These are phyloP conservation scores for Phytopythium sindhum DNA, from an alignment of 352 stramenopile genomes.

Conservation along the genomic window DNA sequence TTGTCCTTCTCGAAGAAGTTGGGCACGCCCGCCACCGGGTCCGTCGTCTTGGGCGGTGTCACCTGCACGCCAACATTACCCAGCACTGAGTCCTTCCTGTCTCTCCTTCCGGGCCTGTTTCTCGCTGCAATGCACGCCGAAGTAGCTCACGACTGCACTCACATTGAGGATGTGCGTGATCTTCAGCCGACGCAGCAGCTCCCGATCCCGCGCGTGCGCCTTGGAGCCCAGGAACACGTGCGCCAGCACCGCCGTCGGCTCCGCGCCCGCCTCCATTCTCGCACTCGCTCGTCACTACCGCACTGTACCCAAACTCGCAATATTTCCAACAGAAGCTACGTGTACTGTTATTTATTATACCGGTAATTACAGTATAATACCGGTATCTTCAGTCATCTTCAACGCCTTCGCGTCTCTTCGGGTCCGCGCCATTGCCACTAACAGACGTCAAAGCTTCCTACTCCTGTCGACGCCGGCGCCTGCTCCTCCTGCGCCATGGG, in stretches of 20 bases:
- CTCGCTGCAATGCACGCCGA: background rate
- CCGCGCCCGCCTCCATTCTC: slow-evolving; percentile 14
- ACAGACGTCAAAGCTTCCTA: background rate
- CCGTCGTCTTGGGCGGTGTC: slow-evolving; percentile 69
- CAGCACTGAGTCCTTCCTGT: background rate
- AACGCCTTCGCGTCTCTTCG: slow-evolving; percentile 1
- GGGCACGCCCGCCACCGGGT: slow-evolving; percentile 81
- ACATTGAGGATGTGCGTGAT: slow-evolving; percentile 88
- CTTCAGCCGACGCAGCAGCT: slow-evolving; percentile 46
- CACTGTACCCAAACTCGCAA: background rate
- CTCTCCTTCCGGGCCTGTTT: background rate
- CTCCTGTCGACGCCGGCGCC: background rate
- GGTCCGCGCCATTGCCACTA: background rate
- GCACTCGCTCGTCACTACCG: background rate
- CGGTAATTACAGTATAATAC: background rate
- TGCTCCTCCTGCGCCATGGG: slow-evolving; percentile 33
- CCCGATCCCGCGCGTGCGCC: slow-evolving; percentile 59
- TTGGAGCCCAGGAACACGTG: slow-evolving; percentile 74
- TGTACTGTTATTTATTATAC: background rate
- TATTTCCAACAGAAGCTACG: background rate
- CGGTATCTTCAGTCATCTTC: background rate
- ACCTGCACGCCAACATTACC: slow-evolving; percentile 35
- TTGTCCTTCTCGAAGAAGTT: slow-evolving; percentile 92
- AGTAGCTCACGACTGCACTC: background rate
- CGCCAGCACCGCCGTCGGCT: slow-evolving; percentile 60